Evolutionary conservation across 805 yeast genomes (phyloP), one percentile per base, ranked within the genome.

Genomic region (Isabelozyma gotoi): DNA sequence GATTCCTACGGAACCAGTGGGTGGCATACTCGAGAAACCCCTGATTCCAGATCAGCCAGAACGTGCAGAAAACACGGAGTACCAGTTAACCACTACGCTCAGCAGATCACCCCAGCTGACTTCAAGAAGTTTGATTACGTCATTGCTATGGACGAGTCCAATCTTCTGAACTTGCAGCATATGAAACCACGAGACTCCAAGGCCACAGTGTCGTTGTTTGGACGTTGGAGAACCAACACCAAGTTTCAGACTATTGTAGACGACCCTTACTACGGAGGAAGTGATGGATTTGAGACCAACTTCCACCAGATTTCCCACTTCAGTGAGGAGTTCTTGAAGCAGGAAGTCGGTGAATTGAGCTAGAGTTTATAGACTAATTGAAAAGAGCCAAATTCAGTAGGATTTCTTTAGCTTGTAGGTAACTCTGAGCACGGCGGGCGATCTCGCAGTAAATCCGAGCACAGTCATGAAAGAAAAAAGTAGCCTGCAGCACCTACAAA

Each of bases 231-330:
- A 44, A 77, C 79, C 0, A 80, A 79, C 53, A 49, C 63, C 1
- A 62, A 67, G 33, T 78, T 75, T 46, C 71, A 71, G 15, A 71
- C 63, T 29, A 79, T 87, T 27, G 91, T 91, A 5, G 87, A 81
- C 42, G 98, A 91, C 62, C 98, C 98, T 1, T 91, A 92, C 62
- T 92, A 91, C 57, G 97, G 97, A 4, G 96, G 95, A 0, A 68
- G 67, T 16, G 76, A 80, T 50, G 96, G 97, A 2, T 91, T 91
- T 59, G 94, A 88, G 62, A 74, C 70, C 44, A 88, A 87, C 62
- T 91, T 82, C 59, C 59, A 76, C 43, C 98, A 91, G 59, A 74
- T 90, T 40, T 58, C 68, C 8, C 90, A 86, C 53, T 92, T 92
- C 60, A 80, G 88, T 44, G 79, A 84, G 50, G 82, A 81, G 47